Base-by-base conservation (phyloP, 176 grass and related monocot species). In the Oropetium thomaeum region DNA sequence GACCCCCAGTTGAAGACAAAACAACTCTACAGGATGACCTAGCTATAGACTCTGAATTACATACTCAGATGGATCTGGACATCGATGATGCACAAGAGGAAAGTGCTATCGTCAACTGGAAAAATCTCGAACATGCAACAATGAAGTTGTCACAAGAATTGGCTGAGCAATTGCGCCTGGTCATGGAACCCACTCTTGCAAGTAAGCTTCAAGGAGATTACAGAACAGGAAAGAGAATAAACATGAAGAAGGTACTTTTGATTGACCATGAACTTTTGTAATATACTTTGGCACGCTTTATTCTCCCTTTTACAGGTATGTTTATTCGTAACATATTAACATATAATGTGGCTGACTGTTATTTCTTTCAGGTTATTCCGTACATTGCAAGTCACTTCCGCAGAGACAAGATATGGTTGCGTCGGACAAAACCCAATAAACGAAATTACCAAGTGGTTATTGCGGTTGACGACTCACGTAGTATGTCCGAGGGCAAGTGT, bases 201-300 rank as follows among this genome's bases (percentile, higher is more conserved):
- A 98, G 95, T 73, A 98, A 98, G 52, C 95, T 98, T 76, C 91
- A 98, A 84, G 95, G 95, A 41, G 95, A 98, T 89, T 98, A 98
- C 76, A 86, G 89, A 84, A 98, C 95, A 89, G 95, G 95, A 87
- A 98, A 98, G 55, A 90, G 91, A 78, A 94, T 98, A 79, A 98
- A 98, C 78, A 98, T 98, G 90, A 98, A 94, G 68, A 98, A 98
- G 95, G 95, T 98, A 83, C 78, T 75, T 79, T 15, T 87, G n/a
- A 6, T 62, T 75, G 53, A 33, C 37, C 5, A 1, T 73, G 16
- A 44, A 45, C 27, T 47, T 10, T 10, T 74, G 58, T 51, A 22
- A 7, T 73, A 7, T 73, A 23, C 30, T 45, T 45, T 23, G 27
- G 54, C 10, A 30, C 70, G 28, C 30, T 55, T 52, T 63, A n/a